Evolutionary conservation across 2,329 filamentous ascomycete species (phyloP), one percentile per base, ranked within the genome.

Genomic region (Biscogniauxia sp.): DNA sequence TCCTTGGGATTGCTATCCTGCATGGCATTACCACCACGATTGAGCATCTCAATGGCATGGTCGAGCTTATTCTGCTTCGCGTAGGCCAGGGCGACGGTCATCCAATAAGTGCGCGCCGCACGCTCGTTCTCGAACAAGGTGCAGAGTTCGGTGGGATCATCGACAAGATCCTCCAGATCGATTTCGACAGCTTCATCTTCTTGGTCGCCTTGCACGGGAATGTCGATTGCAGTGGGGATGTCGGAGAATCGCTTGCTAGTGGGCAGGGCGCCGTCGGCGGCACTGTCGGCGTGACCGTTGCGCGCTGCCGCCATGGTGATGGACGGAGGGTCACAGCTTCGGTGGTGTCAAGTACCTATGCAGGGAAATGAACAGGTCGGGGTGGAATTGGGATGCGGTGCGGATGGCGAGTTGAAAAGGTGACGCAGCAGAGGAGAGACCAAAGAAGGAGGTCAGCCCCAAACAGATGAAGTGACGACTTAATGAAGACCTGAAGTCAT

Each of bases 1-100:
- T 97, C 93, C 67, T 93, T 90, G 51, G 88, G 85, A 64, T 87
- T 89, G 69, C 87, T 87, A 59, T 82, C 83, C 70, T 92, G 87
- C 68, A 87, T 83, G 64, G 90, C 91, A 62, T 84, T 83, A 68
- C 92, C 82, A 54, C 91, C 92, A 70, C 91, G 90, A 55, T 88
- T 86, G 67, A 89, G 79, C 80, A 89, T 88, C 75, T 89, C 87
- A 69, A 89, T 89, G 60, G 87, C 86, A 78, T 95, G 91, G 73
- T 97, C 93, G 64, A 95, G 86, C 78, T 96, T 96, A 73, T 89
- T 88, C 78, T 97, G 92, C 79, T 98, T 99, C 50, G 95, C 94
- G 73, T 99, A 99, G 54, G 94, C 94, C 61, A 98, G 83, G 51
- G 96, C 91, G 67, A 98, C 95, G n/a, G 92, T 94, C 82, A 99